Evolutionary conservation across 2,329 filamentous ascomycete species (phyloP), one percentile per base, ranked within the genome.

Genomic region (Penicillium verrucosum): DNA sequence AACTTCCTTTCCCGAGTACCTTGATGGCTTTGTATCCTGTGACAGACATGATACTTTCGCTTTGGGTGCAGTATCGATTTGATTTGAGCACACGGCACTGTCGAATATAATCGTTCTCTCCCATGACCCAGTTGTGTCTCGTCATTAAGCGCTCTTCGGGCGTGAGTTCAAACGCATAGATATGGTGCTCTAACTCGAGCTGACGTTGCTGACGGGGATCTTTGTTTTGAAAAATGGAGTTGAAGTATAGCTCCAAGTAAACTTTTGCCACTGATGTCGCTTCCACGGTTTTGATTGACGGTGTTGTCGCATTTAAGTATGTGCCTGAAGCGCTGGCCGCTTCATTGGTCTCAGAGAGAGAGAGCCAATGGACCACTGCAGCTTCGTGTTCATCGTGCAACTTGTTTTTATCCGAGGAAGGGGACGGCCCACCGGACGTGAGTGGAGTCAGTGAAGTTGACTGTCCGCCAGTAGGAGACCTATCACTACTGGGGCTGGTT

Each of bases 1-100:
- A 99, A 69, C 92, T 97, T 9, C 94, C 93, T 71, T 94, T 96
- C 0, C 94, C 92, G 5, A 97, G 80, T 18, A 95, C 81, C 64
- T 92, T 89, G 30, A 97, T 76, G 12, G 87, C 81, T 62, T 96
- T 89, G 67, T 93, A 97, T n/a, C 86, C 84, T 9, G 85, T 82
- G 23, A 82, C 70, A 42, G 80, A 80, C 14, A 82, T 78, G 3
- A 79, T 78, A 61, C 82, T 75, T 27, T 78, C 76, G n/a, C 75
- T 70, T 61, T 60, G 66, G 23, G 52, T 54, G 30, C 70, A 68
- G 44, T 81, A 77, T 16, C 82, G 84, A 43, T 81, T 84, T 11
- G 84, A 80, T 66, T 89, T 90, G 67, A 95, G 78, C 0, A 83
- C 83, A 7, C 93, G 85, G 36, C 78, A 81, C 65, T 92, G 86